phyloP scores from a whole-genome alignment of 1,284 basidiomycete species.

The Pseudozyma sp. region DNA sequence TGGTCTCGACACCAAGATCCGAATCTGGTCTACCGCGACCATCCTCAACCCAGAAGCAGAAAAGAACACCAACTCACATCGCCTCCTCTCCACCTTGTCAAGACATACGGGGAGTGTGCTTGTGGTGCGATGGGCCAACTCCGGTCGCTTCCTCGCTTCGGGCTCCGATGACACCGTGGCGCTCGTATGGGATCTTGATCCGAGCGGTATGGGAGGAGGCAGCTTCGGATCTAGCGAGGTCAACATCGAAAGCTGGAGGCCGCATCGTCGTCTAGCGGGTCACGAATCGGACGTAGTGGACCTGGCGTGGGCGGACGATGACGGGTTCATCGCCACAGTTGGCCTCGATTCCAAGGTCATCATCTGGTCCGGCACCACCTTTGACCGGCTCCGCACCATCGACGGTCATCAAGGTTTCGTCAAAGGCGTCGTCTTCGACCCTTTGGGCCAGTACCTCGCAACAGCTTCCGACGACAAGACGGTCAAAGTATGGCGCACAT shows the following conservation, averaged over 20 bases:
- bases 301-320: slow-evolving; percentile 90
- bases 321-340: slow-evolving; percentile 85
- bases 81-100: slow-evolving; percentile 87
- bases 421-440: slow-evolving; percentile 98
- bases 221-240: slow-evolving; percentile 63
- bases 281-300: slow-evolving; percentile 89
- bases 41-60: slow-evolving; percentile 83
- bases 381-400: slow-evolving; percentile 77
- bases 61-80: slow-evolving; percentile 79
- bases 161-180: slow-evolving; percentile 95
- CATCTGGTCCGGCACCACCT: slow-evolving; percentile 76
- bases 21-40: slow-evolving; percentile 95
- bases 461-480: slow-evolving; percentile 90
- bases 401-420: slow-evolving; percentile 94
- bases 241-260: slow-evolving; percentile 93
- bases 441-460: slow-evolving; percentile 88
- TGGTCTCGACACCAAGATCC: slow-evolving; percentile 90
- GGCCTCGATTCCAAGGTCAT: slow-evolving; percentile 90
- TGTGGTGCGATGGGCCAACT: slow-evolving; percentile 94
- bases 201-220: slow-evolving; percentile 49
- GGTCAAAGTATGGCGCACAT: slow-evolving; percentile 95
- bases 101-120: slow-evolving; percentile 96
- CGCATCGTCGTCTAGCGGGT: slow-evolving; percentile 87
- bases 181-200: slow-evolving; percentile 95
- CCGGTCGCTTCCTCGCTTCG: slow-evolving; percentile 91